These are phyloP conservation scores for Plicaturopsis crispa DNA, from an alignment of 768 basidiomycete genomes.

Conservation along the genomic window DNA sequence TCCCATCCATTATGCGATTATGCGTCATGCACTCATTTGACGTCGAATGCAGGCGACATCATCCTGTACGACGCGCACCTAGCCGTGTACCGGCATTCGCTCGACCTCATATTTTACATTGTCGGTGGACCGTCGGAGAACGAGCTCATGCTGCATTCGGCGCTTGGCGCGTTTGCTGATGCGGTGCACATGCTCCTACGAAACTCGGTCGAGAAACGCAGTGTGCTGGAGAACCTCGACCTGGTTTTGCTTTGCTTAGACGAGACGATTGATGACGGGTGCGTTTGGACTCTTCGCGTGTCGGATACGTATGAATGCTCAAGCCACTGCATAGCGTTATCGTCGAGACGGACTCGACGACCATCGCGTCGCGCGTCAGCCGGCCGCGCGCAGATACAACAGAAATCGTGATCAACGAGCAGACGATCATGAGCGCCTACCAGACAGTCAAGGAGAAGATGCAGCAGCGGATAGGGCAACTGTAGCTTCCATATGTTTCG, in stretches of 20 bases:
- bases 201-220: constrained; percentile 92
- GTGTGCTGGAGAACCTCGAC: constrained; percentile 91
- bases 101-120: constrained; percentile 94
- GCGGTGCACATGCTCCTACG: constrained; percentile 80
- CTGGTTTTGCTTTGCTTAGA: constrained; percentile 87
- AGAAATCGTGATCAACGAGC: constrained; percentile 98
- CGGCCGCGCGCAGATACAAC: constrained; percentile 88
- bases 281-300: constrained; percentile 19
- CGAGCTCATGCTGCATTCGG: constrained; percentile 90
- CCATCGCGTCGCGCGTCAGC: constrained; percentile 94
- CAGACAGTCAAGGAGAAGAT: constrained; percentile 83
- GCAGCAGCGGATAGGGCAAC: constrained; percentile 73
- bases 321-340: constrained; percentile 59
- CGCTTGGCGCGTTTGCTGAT: constrained; percentile 79
- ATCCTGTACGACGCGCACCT: constrained; percentile 86
- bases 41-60: constrained; percentile 77
- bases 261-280: constrained; percentile 99
- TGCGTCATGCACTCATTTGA: too few relatives aligned
- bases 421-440: constrained; percentile 90
- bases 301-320: neutral
- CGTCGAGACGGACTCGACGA: constrained; percentile 90
- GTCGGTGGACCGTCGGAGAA: constrained; percentile 85
- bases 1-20: neutral
- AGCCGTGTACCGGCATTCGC: constrained; percentile 89
- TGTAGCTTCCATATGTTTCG: too few relatives aligned